Evolutionary conservation across 305 asterid genomes (phyloP).

Genomic region (Euphrasia arctica): DNA sequence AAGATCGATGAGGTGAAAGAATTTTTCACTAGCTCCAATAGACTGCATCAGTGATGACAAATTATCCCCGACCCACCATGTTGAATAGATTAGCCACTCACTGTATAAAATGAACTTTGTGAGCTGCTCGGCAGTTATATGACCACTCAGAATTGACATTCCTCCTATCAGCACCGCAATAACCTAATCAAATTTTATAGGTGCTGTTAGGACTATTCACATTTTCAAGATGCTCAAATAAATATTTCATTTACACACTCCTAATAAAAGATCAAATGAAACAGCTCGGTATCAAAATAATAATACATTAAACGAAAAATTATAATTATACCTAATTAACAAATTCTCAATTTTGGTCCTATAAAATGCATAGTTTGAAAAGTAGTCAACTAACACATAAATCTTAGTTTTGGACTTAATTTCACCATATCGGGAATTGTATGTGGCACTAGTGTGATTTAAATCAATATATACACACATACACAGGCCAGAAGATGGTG

Average conservation of each 20-base stretch:
- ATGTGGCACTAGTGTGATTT: too few relatives aligned
- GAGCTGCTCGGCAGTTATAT: constrained; percentile 94
- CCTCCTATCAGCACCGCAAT: constrained; percentile 98
- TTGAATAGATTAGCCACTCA: constrained; percentile 96
- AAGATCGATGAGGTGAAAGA: constrained; percentile 78
- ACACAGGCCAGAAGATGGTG: background rate
- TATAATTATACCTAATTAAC: too few relatives aligned
- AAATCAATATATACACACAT: background rate
- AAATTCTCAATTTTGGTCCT: too few relatives aligned
- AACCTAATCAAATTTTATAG: constrained; percentile 48
- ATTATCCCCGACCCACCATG: constrained; percentile 98
- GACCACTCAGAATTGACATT: constrained; percentile 83
- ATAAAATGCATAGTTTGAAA: too few relatives aligned
- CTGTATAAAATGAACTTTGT: constrained; percentile 94
- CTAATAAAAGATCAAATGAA: constrained; percentile 7
- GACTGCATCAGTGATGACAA: constrained; percentile 93
- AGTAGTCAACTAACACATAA: too few relatives aligned
- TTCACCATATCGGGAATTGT: too few relatives aligned
- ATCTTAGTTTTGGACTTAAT: too few relatives aligned
- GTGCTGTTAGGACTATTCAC: constrained; percentile 18
- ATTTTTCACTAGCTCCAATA: constrained; percentile 97
- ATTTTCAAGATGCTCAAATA: constrained; percentile 5
- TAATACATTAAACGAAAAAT: too few relatives aligned
- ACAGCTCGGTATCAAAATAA: too few relatives aligned
- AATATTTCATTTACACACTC: constrained; percentile 16